Base-by-base conservation (phyloP, 2,329 filamentous ascomycete genomes). In the Xylaria sp. region DNA sequence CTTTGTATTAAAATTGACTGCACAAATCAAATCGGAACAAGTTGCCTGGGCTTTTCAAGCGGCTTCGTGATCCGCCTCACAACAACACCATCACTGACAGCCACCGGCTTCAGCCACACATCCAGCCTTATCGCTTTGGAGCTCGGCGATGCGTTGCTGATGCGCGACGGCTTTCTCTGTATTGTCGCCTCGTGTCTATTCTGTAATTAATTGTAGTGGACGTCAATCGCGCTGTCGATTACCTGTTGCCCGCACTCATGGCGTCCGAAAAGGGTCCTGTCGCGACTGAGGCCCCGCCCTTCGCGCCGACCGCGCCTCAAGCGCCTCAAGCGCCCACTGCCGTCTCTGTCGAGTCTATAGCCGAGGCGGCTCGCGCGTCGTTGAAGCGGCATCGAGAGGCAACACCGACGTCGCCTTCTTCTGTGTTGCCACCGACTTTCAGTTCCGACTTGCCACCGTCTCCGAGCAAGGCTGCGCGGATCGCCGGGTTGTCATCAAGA, bases 391-490 rank as follows among this genome's bases (percentile, higher is more conserved):
- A 80, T 69, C 84, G 84, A 68, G 85, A 85, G 74, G 79, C 81
- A 15, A 84, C 84, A 10, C 83, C 84, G 31, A 77, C 80, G 31
- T 80, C 79, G 57, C 79, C 79, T 33, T 77, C 74, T 9, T 77
- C 77, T 48, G 75, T 73, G 20, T 68, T 77, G 67, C 73, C 71
- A 9, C 75, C 74, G 31, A 76, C 77, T 38, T 75, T 79, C 63
- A 74, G 79, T 72, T 75, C 79, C 61, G 81, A 85, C 60, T 78
- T 82, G 26, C 87, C 86, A 36, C 85, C 86, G 20, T 88, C 86
- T 31, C 86, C 87, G 5, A 81, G 84, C 60, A 88, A 89, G 76
- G 81, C 85, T 58, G 85, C 86, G 63, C 84, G 86, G 33, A 79
- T 87, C 26, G 70, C 70, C 26, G 83, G 82, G 56, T 72, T 84